These are phyloP conservation scores for Camellia granthamiana DNA, from an alignment of 148 eudicot species.

Conservation along the genomic window DNA sequence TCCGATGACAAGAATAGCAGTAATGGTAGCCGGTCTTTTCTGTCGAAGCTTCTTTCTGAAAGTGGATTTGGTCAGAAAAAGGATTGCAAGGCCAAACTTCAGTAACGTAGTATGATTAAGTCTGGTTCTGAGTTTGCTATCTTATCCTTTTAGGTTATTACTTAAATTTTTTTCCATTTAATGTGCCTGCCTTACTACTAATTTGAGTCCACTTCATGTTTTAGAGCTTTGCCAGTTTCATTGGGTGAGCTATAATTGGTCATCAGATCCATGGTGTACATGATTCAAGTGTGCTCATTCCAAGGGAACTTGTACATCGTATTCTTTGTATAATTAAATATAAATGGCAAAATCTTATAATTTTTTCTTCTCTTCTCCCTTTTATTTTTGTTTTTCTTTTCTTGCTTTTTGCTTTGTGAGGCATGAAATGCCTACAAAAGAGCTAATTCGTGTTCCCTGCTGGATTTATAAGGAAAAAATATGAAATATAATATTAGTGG, in stretches of 20 bases:
- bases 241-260: not conserved
- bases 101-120: not conserved
- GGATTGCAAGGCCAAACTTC: slow-evolving; percentile 18
- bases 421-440: too few species aligned
- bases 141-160: not conserved
- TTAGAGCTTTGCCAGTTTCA: not conserved
- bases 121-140: not conserved
- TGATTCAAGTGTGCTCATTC: not conserved
- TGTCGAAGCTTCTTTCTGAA: slow-evolving; percentile 61
- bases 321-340: not conserved
- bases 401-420: too few species aligned
- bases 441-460: too few species aligned
- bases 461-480: too few species aligned
- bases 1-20: slow-evolving; percentile 31
- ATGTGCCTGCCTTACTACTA: not conserved
- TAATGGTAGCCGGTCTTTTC: slow-evolving; percentile 36
- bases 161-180: not conserved
- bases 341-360: not conserved
- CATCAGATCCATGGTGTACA: not conserved
- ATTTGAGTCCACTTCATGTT: not conserved
- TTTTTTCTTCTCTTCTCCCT: not conserved
- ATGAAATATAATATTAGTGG: too few species aligned
- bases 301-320: not conserved
- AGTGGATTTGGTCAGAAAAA: slow-evolving; percentile 50
- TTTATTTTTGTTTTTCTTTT: too few species aligned